phyloP scores from a whole-genome alignment of 495 filamentous ascomycete species.

The Bathelium albidoporum region DNA sequence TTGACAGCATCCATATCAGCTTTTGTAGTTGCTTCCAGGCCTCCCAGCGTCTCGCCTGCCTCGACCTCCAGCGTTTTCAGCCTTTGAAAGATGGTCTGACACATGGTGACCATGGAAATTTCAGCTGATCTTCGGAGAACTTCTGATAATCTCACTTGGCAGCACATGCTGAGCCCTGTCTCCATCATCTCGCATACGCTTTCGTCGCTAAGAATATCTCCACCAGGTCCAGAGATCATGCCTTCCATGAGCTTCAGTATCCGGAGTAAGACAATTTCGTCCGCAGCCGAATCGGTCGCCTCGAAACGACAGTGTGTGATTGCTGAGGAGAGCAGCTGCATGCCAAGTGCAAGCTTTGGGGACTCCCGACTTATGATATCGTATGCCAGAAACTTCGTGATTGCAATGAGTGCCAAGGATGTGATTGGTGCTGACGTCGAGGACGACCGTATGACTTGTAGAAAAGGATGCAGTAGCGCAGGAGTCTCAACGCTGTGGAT shows the following conservation, averaged over 20 bases:
- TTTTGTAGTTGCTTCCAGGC: slow-evolving; percentile 50
- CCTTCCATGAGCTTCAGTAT: slow-evolving; percentile 97
- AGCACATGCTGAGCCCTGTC: slow-evolving; percentile 93
- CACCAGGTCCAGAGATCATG: slow-evolving; percentile 88
- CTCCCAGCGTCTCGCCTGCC: slow-evolving; percentile 47
- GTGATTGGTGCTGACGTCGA: slow-evolving; percentile 95
- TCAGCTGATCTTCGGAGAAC: slow-evolving; percentile 84
- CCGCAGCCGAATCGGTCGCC: slow-evolving; percentile 84
- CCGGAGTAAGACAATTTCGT: slow-evolving; percentile 86
- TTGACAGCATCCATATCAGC: slow-evolving; percentile 64
- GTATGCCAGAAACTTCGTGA: slow-evolving; percentile 95
- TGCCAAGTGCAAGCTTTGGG: slow-evolving; percentile 74
- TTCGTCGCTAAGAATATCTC: slow-evolving; percentile 79
- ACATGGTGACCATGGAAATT: slow-evolving; percentile 97
- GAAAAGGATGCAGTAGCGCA: slow-evolving; percentile 83
- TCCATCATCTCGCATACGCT: slow-evolving; percentile 99
- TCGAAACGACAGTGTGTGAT: slow-evolving; percentile 98
- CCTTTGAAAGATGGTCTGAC: slow-evolving; percentile 90
- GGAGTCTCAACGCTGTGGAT: slow-evolving; percentile 84
- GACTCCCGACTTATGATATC: slow-evolving; percentile 75
- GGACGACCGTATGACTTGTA: slow-evolving; percentile 93
- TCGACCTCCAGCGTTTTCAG: slow-evolving; percentile 76
- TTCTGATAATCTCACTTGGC: slow-evolving; percentile 82
- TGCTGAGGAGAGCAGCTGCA: slow-evolving; percentile 89
- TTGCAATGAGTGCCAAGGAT: slow-evolving; percentile 84